A percentile compares a stretch with the other conserved stretches of the same genome.
phyloP scores from a whole-genome alignment of 257 asterid species.

The Lycium ferocissimum region DNA sequence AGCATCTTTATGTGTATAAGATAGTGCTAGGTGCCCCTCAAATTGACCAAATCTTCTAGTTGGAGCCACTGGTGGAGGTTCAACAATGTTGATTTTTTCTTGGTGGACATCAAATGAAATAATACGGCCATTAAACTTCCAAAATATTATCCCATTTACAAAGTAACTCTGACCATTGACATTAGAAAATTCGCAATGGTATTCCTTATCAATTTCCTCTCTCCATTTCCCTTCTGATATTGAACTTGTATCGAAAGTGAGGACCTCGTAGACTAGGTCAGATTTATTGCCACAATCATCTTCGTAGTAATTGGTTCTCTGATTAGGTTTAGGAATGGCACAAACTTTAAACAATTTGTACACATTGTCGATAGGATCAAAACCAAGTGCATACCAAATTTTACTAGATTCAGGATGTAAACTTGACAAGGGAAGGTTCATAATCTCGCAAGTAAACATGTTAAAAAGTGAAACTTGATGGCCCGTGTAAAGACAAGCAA shows the following conservation, averaged over 20 bases:
- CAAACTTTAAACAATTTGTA: conserved; percentile 10
- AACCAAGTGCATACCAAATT: conserved; percentile 8
- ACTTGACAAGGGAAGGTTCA: neutral
- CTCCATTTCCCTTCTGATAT: neutral
- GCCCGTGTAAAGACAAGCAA: neutral
- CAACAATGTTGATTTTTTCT: neutral
- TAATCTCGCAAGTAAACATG: neutral
- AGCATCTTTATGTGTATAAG: neutral
- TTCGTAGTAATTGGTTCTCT: no score
- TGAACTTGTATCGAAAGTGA: neutral
- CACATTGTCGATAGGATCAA: neutral
- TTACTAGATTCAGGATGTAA: neutral
- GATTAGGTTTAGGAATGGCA: no score
- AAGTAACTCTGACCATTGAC: neutral
- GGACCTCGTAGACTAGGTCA: neutral
- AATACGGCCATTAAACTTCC: neutral
- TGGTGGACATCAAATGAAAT: neutral
- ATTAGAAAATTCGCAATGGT: neutral
- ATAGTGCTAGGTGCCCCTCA: neutral
- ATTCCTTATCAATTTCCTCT: neutral
- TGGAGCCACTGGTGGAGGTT: neutral
- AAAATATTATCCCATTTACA: neutral
- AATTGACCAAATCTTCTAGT: neutral
- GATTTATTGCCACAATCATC: no score
- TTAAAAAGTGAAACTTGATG: neutral